Base-by-base conservation (phyloP, 345 rosid species). In the Alliaria petiolata region DNA sequence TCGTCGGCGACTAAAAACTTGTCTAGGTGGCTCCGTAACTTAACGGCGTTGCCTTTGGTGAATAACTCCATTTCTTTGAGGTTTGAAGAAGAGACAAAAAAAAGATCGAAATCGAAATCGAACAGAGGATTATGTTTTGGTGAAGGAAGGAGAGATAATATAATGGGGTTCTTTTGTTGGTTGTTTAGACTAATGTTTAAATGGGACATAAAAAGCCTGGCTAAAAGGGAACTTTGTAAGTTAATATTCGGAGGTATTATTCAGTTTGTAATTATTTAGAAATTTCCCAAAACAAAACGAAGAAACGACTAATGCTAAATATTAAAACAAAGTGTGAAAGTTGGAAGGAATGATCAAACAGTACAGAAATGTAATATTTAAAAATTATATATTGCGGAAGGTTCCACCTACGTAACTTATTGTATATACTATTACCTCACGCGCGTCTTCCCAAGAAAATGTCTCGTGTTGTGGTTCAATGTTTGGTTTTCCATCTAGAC, bases 1-100 rank as follows among this genome's bases (percentile, higher is more conserved):
- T 88, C 95, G 62, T 83, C 93, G 38, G 97, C 96, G 42, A 88
- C 77, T 7, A 95, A 38, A 76, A 89, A 91, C 78, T 95, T 95
- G 51, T 85, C 90, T 1, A 86, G 89, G 81, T 91, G 97, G 85
- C 96, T 83, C 9, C 92, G 83, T 71, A 95, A 82, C 83, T 82
- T 91, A 7, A 91, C 87, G 9, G 76, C 87, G 75, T 76, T 81
- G 2, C 90, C 70, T 63, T 91, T 83, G 47, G 80, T 75, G 67
- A 95, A 87, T 5, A 88, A 13, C 76, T 95, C 99, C 99, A 93
- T 93, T 13, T 33, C 56, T 25, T 11, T 51, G 13, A 14, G 55
- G 16, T 44, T 31, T 15, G 52, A 62, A 38, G 52, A 68, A 35
- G 53, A 15, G 33, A 65, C 25, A 46, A 53, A 36, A 22, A 22